Base-by-base conservation (phyloP, 768 basidiomycete genomes). In the Pisolithus tinctorius region DNA sequence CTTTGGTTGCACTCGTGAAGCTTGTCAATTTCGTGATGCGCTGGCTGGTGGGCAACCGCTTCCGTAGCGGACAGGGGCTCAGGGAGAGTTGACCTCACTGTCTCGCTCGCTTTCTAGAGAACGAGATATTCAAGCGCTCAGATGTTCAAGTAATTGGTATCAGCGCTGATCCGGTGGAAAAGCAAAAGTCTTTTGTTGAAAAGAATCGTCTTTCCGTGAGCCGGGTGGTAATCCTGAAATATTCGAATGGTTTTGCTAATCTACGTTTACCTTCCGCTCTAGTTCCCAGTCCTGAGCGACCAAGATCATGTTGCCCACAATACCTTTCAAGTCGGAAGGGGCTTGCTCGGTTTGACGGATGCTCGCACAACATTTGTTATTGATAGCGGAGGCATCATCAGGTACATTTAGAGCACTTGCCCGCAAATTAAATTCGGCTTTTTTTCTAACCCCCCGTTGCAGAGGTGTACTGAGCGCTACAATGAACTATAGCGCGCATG, bases 201-300 rank as follows among this genome's bases (percentile, higher is more conserved):
- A 81, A 83, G 56, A 60, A 88, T 52, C 78, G 81, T 45, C 68
- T 89, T 51, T 79, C 79, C 4, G 86, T 85, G 60, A 63, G 76
- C 17, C 42, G 30, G 34, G 7, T 13, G 23, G 26, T 16, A 34
- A 29, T 31, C 47, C 8, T 44, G 23, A 23, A 38, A 41, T 47
- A 25, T 43, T 30, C 10, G 29, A 37, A 30, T 4, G 27, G 11
- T 44, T 17, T 4, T 25, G 16, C 0, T 23, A 27, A 41, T 31
- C 46, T 38, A 49, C 16, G 25, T 20, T 43, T 39, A 34, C 16
- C 37, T 6, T 38, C 39, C 27, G 10, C 10, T 34, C 9, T 53
- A 88, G 86, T 93, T 86, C 67, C 88, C 88, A 4, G 77, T 93
- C 23, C 68, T 93, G 58, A 88, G 86, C 58, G 91, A 93, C 57